phyloP scores from a whole-genome alignment of 352 stramenopile genomes.

The Blastocystis sp. region DNA sequence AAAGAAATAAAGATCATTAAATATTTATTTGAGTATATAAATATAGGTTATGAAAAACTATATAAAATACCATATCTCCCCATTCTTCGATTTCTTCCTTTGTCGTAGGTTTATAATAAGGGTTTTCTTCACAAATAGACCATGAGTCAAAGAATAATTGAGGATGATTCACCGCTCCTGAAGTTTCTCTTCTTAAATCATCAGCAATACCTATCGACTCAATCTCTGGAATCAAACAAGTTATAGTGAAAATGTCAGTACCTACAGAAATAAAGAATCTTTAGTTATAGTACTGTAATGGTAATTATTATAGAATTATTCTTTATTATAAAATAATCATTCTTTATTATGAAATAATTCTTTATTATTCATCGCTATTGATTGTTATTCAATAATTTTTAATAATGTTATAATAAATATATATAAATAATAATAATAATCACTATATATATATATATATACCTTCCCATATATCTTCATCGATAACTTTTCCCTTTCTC shows the following conservation, averaged over 20 bases:
- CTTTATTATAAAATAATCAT: conserved; percentile 42
- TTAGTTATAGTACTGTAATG: too few relatives aligned
- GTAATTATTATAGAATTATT: conserved; percentile 43
- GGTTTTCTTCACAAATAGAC: conserved; percentile 70
- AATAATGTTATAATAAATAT: conserved; percentile 1
- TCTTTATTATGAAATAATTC: too few relatives aligned
- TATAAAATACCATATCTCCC: too few relatives aligned
- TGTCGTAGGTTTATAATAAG: conserved; percentile 80
- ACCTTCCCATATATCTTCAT: conserved; percentile 65
- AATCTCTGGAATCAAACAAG: conserved; percentile 70
- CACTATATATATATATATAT: too few relatives aligned
- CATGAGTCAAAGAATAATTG: conserved; percentile 82
- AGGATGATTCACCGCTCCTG: conserved; percentile 73
- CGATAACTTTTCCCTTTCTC: conserved; percentile 64
- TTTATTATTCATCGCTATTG: too few relatives aligned
- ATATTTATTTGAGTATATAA: too few relatives aligned
- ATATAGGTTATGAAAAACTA: too few relatives aligned
- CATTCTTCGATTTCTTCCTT: conserved; percentile 81
- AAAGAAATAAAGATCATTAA: too few relatives aligned
- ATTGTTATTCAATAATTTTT: conserved; percentile 10
- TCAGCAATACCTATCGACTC: conserved; percentile 73
- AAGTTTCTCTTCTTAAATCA: conserved; percentile 73
- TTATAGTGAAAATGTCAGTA: conserved; percentile 75
- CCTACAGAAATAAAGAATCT: too few relatives aligned
- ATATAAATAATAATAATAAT: too few relatives aligned